Conservation (phyloP, 1,284 basidiomycete genomes). For the Rhodotorula sp. region DNA sequence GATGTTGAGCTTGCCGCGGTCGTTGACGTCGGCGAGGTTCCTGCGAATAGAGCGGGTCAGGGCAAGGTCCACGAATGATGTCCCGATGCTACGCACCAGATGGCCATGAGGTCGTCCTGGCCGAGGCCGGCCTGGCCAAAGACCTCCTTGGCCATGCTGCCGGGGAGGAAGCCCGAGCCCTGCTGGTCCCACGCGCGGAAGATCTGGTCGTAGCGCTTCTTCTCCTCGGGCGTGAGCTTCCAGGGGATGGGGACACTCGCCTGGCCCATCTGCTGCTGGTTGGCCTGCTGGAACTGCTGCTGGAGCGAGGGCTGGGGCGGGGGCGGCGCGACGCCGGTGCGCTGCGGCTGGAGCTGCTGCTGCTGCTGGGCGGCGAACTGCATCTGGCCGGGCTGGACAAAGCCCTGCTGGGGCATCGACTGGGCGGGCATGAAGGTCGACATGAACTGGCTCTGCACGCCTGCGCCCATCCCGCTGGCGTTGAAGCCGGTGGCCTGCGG, state of each 20-base stretch:
- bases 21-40: conserved; percentile 84
- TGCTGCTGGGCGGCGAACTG: conserved; percentile 15
- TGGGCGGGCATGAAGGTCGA: conserved; percentile 54
- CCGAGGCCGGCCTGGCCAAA: conserved; percentile 91
- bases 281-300: conserved; percentile 74
- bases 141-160: conserved; percentile 80
- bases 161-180: conserved; percentile 77
- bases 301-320: conserved; percentile 58
- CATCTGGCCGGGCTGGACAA: conserved; percentile 47
- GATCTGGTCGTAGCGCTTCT: conserved; percentile 95
- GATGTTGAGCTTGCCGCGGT: conserved; percentile 89
- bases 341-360: conserved; percentile 13
- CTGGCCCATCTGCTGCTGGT: conserved; percentile 67
- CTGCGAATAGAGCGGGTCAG: conserved; percentile 53
- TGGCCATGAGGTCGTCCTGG: conserved; percentile 86
- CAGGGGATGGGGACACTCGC: conserved; percentile 78
- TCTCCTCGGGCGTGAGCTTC: conserved; percentile 84
- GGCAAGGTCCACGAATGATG: background rate
- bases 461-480: conserved; percentile 55
- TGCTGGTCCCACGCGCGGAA: conserved; percentile 93
- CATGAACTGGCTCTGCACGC: conserved; percentile 81
- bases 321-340: conserved; percentile 4
- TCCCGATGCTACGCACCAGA: conserved; percentile 68
- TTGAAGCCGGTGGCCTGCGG: conserved; percentile 75
- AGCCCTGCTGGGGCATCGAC: conserved; percentile 14